Percentiles rank a stretch among this genome's conserved stretches.
Evolutionary conservation across 2,329 filamentous ascomycete genomes (phyloP).

Genomic region (Sporothrix pallida): DNA sequence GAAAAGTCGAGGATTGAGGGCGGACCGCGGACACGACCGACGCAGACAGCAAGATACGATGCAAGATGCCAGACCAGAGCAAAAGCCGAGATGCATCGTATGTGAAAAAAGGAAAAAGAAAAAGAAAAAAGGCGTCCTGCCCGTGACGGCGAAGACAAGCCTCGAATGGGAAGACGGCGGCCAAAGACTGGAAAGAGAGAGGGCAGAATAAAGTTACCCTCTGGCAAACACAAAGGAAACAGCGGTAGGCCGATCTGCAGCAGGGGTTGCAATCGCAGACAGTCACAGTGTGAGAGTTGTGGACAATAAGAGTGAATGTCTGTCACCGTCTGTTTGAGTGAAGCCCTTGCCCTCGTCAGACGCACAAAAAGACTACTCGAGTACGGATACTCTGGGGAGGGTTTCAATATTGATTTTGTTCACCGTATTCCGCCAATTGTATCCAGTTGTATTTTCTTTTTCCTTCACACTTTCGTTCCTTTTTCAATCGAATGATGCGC

Average conservation of each 20-base stretch:
- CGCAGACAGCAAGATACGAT: not conserved
- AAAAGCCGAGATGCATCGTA: constrained; percentile 11
- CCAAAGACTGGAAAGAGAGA: not conserved
- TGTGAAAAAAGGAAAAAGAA: constrained; percentile 6
- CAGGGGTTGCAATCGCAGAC: constrained; percentile 13
- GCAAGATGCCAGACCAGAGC: not conserved
- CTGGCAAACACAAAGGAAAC: not conserved
- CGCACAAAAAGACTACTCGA: not conserved
- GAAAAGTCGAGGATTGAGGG: not conserved
- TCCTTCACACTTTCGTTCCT: not conserved
- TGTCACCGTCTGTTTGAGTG: constrained; percentile 12
- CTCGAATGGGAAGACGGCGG: constrained; percentile 6
- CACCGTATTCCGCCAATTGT: not conserved
- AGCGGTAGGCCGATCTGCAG: constrained; percentile 17
- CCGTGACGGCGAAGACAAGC: constrained; percentile 7
- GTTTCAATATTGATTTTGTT: not conserved
- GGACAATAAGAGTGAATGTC: not conserved
- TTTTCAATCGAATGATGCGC: not conserved
- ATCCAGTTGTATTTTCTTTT: not conserved
- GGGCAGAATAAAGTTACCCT: not conserved
- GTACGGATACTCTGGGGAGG: too few relatives aligned
- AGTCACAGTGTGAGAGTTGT: not conserved
- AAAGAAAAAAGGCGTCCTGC: constrained; percentile 1
- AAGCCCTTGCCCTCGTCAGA: constrained; percentile 25
- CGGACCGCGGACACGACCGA: not conserved